Evolutionary conservation across 1,284 basidiomycete genomes (phyloP), one percentile per base, ranked within the genome.

Genomic region (Kwoniella shivajii): DNA sequence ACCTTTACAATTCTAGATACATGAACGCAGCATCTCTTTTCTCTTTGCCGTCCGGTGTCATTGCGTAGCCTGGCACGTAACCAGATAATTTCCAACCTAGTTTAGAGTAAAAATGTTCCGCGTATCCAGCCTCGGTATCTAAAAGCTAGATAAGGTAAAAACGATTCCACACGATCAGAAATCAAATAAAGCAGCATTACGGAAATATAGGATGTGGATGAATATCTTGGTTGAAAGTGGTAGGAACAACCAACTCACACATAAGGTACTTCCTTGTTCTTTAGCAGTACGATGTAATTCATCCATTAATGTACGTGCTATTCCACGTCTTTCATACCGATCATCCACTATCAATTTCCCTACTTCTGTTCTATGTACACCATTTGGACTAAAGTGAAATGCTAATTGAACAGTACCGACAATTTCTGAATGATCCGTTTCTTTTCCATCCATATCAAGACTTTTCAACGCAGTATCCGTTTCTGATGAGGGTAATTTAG

Each of bases 101-200:
- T 13, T 50, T 50, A 26, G 26, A 27, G 22, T 50, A 50, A 26
- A 50, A 50, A 30, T 50, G 48, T 39, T 50, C 48, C 10, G 48
- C 48, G 18, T 50, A 50, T 2, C 48, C 48, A 29, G 48, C 48
- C 26, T 50, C 48, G 31, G 48, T 50, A 31, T 50, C 48, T n/a
- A 50, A 22, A 22, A 50, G 27, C 48, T 50, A 30, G 7, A n/a
- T n/a, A n/a, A n/a, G n/a, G n/a, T n/a, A n/a, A n/a, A n/a, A n/a
- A n/a, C n/a, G n/a, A n/a, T n/a, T n/a, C n/a, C n/a, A n/a, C n/a
- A n/a, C n/a, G n/a, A n/a, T n/a, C n/a, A n/a, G 22, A 24, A 24
- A n/a, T 14, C 29, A 38, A 1, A 13, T 13, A 33, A n/a, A n/a
- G n/a, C n/a, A n/a, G n/a, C 22, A 46, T 29, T 16, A 30, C 24